phyloP scores from a whole-genome alignment of 441 rosid species.

The Corymbia calophylla region DNA sequence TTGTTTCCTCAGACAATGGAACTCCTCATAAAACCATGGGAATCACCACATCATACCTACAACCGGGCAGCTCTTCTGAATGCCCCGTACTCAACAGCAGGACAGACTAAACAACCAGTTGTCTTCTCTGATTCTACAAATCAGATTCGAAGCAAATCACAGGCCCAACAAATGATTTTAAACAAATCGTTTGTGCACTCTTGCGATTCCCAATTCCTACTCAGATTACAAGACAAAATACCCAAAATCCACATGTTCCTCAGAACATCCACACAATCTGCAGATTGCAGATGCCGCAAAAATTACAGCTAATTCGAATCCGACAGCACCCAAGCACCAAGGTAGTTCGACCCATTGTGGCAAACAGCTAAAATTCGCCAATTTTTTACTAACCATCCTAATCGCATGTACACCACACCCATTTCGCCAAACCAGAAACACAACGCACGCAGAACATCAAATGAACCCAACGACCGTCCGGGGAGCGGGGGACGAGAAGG shows the following conservation, averaged over 20 bases:
- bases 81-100: background rate
- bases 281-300: background rate
- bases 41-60: background rate
- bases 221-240: fast-evolving
- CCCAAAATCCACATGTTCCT: background rate
- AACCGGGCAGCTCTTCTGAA: background rate
- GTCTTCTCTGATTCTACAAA: background rate
- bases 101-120: background rate
- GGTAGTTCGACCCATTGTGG: background rate
- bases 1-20: background rate
- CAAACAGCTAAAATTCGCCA: background rate
- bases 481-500: background rate
- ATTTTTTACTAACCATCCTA: fast-evolving
- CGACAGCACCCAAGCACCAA: background rate
- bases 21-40: background rate
- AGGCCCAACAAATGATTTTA: background rate
- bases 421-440: background rate
- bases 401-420: background rate
- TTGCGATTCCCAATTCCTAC: background rate
- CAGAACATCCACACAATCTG: fast-evolving
- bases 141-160: background rate
- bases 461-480: background rate
- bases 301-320: background rate
- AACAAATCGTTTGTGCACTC: fast-evolving
- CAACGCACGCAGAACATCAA: background rate